These are phyloP conservation scores for Mrakia hoshinonis DNA, from an alignment of 768 basidiomycete species.

Conservation along the genomic window DNA sequence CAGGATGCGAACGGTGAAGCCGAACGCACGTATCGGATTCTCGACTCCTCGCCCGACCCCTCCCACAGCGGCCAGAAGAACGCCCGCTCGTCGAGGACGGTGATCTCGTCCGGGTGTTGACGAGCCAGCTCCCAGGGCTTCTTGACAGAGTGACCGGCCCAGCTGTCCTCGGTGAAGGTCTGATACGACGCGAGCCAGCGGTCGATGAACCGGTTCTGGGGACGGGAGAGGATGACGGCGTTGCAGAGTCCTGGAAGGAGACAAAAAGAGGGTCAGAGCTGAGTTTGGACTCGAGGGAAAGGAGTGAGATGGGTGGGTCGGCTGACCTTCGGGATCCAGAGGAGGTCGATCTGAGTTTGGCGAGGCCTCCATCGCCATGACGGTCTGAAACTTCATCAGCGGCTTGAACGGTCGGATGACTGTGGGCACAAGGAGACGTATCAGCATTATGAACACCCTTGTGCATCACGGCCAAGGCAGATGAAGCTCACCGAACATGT, in stretches of 20 bases:
- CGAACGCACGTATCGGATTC: slow-evolving; percentile 33
- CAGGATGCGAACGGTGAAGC: neutral
- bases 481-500: slow-evolving; percentile 23
- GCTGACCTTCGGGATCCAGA: slow-evolving; percentile 21
- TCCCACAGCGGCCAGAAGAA: slow-evolving; percentile 44
- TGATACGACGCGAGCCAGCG: slow-evolving; percentile 25
- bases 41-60: slow-evolving; percentile 32
- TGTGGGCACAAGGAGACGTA: neutral
- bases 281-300: neutral
- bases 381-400: slow-evolving; percentile 8
- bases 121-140: slow-evolving; percentile 36
- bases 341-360: slow-evolving; percentile 12
- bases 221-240: slow-evolving; percentile 22
- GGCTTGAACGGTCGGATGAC: slow-evolving; percentile 24
- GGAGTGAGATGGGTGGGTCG: neutral
- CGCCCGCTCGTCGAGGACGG: slow-evolving; percentile 38
- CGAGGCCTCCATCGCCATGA: slow-evolving; percentile 29
- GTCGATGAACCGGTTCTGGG: slow-evolving; percentile 12
- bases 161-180: slow-evolving; percentile 7
- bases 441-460: no score
- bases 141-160: slow-evolving; percentile 20
- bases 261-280: neutral
- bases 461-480: neutral
- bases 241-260: slow-evolving; percentile 20
- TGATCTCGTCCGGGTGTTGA: slow-evolving; percentile 37